Base-by-base conservation (phyloP, 139 green algal genomes). In the Pedinophyceae sp. region DNA sequence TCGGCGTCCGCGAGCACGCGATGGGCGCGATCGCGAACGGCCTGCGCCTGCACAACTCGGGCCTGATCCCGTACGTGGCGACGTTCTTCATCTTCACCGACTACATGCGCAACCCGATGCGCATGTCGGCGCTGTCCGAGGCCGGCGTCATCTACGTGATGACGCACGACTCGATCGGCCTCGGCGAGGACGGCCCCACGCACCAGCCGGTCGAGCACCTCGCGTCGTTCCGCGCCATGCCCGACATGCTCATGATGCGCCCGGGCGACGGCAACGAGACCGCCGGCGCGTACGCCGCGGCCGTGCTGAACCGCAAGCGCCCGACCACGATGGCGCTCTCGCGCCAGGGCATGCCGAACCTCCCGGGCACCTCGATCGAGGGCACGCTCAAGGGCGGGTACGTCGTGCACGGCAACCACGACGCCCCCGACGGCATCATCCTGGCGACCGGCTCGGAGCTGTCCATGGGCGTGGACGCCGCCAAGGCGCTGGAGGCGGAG, bases 41-140 rank as follows among this genome's bases (percentile, higher is more conserved):
- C 59, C 88, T 98, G 30, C 73, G 67, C 27, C 80, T 94, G 45
- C 83, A 98, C 81, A 67, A 58, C 47, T 60, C 68, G 28, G 90
- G 90, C 72, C 62, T 97, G 55, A 82, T 96, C 64, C 83, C 89
- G 53, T 98, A 97, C 80, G 93, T 83, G 70, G 91, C 91, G 55
- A 98, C 91, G 69, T 98, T 98, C 85, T 97, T 93, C 83, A 95
- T 97, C 74, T 98, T 98, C 90, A 93, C 85, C 51, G 91, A 98
- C 74, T 98, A 98, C 88, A 96, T 96, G 88, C 81, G 91, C 67
- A 65, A 66, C 55, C 78, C 90, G 71, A 97, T 98, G 72, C 80
- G 91, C 56, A 89, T 98, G 76, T 68, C 76, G 17, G 91, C 91
- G 0, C 75, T 98, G 41, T 88, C 74, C 20, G 79, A 95, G 71